Conservation (phyloP, 768 basidiomycete species). For the Podaxis pistillaris region DNA sequence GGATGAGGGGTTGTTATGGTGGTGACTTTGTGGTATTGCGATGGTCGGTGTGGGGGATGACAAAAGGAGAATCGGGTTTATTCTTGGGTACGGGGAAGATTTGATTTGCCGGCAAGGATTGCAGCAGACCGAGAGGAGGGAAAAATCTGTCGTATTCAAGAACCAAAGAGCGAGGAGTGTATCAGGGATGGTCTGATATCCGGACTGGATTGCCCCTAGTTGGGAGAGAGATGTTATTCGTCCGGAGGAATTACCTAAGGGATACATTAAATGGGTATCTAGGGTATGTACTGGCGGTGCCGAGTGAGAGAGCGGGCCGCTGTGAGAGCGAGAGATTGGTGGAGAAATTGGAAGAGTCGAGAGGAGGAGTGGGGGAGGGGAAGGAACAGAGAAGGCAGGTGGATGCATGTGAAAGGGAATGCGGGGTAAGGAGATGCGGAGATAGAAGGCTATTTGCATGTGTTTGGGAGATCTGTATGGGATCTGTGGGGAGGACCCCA, state of each 20-base stretch:
- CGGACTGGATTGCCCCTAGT: not conserved
- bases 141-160: not conserved
- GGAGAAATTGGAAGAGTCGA: not conserved
- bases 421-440: slow-evolving; percentile 11
- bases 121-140: not conserved
- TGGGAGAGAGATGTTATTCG: not conserved
- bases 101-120: slow-evolving; percentile 1
- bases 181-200: not conserved
- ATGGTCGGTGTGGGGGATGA: not conserved
- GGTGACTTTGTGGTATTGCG: too few relatives aligned
- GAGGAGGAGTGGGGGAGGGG: not conserved
- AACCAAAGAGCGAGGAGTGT: not conserved
- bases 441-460: slow-evolving; percentile 11
- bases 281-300: not conserved
- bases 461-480: slow-evolving; percentile 9
- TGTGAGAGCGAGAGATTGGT: not conserved
- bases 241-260: not conserved
- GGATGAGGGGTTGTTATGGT: not conserved
- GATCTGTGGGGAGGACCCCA: slow-evolving; percentile 7
- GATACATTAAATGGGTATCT: not conserved
- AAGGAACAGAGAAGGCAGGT: not conserved
- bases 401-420: slow-evolving; percentile 4
- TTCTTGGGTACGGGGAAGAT: not conserved
- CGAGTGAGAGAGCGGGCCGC: not conserved
- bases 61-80: not conserved